These are phyloP conservation scores for Triangularia verruculosa DNA, from an alignment of 2,329 filamentous ascomycete species.

Conservation along the genomic window DNA sequence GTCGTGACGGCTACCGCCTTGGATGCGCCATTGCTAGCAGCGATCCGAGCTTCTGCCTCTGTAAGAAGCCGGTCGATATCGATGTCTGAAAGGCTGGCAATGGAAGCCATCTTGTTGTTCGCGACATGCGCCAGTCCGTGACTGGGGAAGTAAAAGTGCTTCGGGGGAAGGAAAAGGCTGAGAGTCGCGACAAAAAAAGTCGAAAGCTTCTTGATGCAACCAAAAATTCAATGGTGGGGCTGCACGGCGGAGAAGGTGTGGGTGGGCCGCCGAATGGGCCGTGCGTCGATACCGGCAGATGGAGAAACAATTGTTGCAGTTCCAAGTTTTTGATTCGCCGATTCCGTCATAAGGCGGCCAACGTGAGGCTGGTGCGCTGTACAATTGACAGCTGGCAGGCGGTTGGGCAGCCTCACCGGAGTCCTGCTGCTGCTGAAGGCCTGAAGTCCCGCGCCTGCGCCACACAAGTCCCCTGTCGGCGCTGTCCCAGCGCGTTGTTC, in stretches of 20 bases:
- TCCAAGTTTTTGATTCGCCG: conserved; percentile 5
- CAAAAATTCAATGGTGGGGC: conserved; percentile 11
- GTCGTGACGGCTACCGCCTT: conserved; percentile 14
- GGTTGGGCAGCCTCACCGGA: conserved; percentile 24
- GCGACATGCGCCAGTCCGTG: conserved; percentile 5
- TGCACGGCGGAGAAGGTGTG: background rate
- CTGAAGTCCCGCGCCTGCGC: conserved; percentile 21
- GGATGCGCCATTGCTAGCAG: conserved; percentile 23
- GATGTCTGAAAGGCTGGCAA: conserved; percentile 33
- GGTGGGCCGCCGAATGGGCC: conserved; percentile 11
- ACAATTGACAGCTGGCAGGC: conserved; percentile 25
- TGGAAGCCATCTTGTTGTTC: conserved; percentile 25
- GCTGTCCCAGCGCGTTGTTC: conserved; percentile 6
- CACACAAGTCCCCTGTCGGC: conserved; percentile 24
- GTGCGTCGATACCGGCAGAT: conserved; percentile 10
- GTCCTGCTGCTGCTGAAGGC: conserved; percentile 13
- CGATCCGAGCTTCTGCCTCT: conserved; percentile 39
- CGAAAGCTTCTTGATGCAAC: background rate
- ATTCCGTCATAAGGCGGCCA: conserved; percentile 26
- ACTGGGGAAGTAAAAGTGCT: conserved; percentile 4
- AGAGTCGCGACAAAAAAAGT: conserved; percentile 10
- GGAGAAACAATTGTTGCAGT: conserved; percentile 22
- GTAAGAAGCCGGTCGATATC: conserved; percentile 39
- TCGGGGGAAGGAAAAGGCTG: background rate
- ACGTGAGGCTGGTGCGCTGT: conserved; percentile 27